Evolutionary conservation across 345 rosid species (phyloP), one percentile per base, ranked within the genome.

Genomic region (Populus tremula): DNA sequence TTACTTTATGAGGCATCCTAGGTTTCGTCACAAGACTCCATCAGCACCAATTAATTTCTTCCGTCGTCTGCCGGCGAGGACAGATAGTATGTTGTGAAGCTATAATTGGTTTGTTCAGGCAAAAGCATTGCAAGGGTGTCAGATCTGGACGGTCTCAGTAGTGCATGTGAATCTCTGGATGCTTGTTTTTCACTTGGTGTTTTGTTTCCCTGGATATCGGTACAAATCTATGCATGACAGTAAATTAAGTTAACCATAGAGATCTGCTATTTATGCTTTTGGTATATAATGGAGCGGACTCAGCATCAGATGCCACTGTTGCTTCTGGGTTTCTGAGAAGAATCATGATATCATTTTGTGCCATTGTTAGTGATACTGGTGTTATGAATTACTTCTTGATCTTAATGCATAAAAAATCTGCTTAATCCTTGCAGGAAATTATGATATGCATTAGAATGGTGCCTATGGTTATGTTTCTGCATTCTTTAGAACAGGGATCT

Each of bases 31-130:
- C 54, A 47, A 62, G 74, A 77, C 71, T 33, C 84, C 84, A 25
- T 81, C 84, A 45, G 61, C 78, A 35, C 78, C 84, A 0, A 36
- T 73, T 5, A 81, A 81, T 64, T 81, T 81, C 84, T 81, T 81
- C 71, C 80, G 84, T 13, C 84, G 84, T 61, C 77, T 81, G 23
- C 80, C 84, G 4, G 84, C 84, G 3, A 77, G 80, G 67, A 81
- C 75, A 39, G 84, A 81, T 64, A 77, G 84, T 9, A 77, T 81
- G 84, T 11, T 81, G 77, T 81, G 47, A 59, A 81, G 77, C 20
- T 8, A 36, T 67, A 23, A 12, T 14, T 36, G 73, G 27, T 31
- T 49, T 73, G 53, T 82, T 63, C 43, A 2, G 72, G 65, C 38
- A 21, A 29, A 73, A 39, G 56, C 73, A 45, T 49, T 73, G 76